Evolutionary conservation across 805 yeast species (phyloP).

Genomic region (Metschnikowia matae): DNA sequence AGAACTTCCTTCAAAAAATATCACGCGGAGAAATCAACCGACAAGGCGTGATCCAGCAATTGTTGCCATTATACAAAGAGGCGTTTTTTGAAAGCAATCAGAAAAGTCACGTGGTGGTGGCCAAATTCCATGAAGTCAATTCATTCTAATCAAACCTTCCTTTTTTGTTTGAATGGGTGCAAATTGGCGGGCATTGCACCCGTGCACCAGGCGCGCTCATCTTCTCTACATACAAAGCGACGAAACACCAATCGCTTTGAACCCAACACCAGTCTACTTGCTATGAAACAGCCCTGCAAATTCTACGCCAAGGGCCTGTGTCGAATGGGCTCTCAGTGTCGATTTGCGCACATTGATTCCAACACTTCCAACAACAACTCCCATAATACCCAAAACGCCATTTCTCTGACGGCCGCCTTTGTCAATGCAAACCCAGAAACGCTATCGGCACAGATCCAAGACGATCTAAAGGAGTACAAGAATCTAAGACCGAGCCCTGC

Average conservation of each 20-base stretch:
- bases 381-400: constrained; percentile 5
- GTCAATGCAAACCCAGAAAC: constrained; percentile 7
- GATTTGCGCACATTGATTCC: constrained; percentile 20
- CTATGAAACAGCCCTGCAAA: constrained; percentile 18
- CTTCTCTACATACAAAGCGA: background rate
- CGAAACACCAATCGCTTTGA: background rate
- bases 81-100: constrained; percentile 41
- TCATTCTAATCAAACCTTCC: background rate
- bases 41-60: constrained; percentile 51
- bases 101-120: constrained; percentile 16
- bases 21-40: constrained; percentile 59
- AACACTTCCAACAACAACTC: constrained; percentile 2
- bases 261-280: background rate
- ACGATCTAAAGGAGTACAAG: constrained; percentile 21
- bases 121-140: constrained; percentile 15
- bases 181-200: constrained; percentile 5
- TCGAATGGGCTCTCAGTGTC: constrained; percentile 26
- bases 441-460: constrained; percentile 18
- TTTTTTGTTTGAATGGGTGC: constrained; percentile 3
- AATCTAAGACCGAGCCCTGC: constrained; percentile 28
- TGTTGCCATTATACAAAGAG: constrained; percentile 53
- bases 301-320: constrained; percentile 26
- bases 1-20: constrained; percentile 58
- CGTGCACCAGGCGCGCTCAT: constrained; percentile 7
- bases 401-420: constrained; percentile 6